These are phyloP conservation scores for Hypericum perforatum DNA, from an alignment of 345 rosid genomes.

Conservation along the genomic window DNA sequence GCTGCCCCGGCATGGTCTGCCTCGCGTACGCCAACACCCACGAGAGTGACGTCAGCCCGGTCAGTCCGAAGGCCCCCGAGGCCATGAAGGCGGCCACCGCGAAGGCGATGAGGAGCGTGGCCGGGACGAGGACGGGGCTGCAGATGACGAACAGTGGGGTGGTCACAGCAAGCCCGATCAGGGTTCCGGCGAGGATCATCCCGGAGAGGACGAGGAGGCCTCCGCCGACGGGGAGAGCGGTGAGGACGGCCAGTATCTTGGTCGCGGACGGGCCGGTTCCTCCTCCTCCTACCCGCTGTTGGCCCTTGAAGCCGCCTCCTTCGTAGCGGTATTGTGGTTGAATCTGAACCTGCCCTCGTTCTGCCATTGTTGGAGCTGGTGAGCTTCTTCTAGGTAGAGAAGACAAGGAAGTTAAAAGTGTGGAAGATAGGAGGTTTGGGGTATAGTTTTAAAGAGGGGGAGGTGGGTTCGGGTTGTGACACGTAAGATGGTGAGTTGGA, in stretches of 20 bases:
- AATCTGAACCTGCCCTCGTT: constrained; percentile 43
- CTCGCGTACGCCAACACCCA: constrained; percentile 33
- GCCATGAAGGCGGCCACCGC: constrained; percentile 30
- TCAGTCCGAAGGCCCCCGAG: constrained; percentile 41
- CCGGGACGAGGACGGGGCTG: constrained; percentile 53
- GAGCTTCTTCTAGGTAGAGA: background rate
- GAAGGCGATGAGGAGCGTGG: constrained; percentile 36
- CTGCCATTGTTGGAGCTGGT: constrained; percentile 11
- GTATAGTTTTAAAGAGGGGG: too few species aligned
- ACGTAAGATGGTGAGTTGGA: too few species aligned
- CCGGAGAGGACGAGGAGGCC: constrained; percentile 37
- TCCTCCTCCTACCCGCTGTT: constrained; percentile 13
- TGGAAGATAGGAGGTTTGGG: too few species aligned
- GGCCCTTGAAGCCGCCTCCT: constrained; percentile 23
- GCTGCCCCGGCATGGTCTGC: constrained; percentile 25
- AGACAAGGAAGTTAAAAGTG: too few species aligned
- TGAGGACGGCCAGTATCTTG: constrained; percentile 30
- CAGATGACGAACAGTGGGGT: constrained; percentile 43
- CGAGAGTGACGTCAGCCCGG: constrained; percentile 39
- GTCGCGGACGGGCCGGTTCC: constrained; percentile 55
- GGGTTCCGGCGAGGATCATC: constrained; percentile 31
- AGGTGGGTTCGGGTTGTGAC: too few species aligned
- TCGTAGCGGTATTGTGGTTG: constrained; percentile 39
- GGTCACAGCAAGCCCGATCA: constrained; percentile 27
- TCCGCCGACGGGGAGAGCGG: constrained; percentile 34